A percentile compares a stretch with the other conserved stretches of the same genome.
These are phyloP conservation scores for Boletus rufocinnamomeus DNA, from an alignment of 768 basidiomycete species.

Conservation along the genomic window DNA sequence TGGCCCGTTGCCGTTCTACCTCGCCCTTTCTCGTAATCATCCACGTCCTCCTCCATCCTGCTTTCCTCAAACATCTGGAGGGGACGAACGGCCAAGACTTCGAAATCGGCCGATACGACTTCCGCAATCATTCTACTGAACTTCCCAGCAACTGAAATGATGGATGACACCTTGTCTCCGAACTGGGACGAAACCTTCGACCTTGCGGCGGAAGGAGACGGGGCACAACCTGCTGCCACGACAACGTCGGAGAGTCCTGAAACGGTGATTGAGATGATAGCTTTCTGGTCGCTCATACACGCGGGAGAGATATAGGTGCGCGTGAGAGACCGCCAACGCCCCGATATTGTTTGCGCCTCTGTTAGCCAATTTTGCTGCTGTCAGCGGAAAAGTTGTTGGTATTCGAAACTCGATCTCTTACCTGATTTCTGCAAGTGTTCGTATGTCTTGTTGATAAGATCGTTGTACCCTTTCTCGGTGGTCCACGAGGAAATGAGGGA, in stretches of 20 bases:
- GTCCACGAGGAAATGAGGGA: slow-evolving; percentile 18
- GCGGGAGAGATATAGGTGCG: slow-evolving; percentile 10
- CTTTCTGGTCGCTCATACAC: neutral
- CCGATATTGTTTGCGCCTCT: slow-evolving; percentile 15
- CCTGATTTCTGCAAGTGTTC: slow-evolving; percentile 9
- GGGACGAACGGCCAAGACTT: neutral
- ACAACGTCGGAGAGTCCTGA: slow-evolving; percentile 5
- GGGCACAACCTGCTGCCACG: slow-evolving; percentile 9
- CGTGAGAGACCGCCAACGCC: slow-evolving; percentile 17
- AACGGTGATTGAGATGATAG: neutral
- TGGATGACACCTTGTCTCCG: neutral
- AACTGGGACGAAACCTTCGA: slow-evolving; percentile 7
- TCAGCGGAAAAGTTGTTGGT: neutral
- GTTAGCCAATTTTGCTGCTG: neutral
- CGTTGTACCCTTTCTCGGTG: neutral
- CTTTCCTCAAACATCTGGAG: slow-evolving; percentile 1
- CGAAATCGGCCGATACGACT: slow-evolving; percentile 11
- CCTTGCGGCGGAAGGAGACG: neutral
- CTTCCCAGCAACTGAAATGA: slow-evolving; percentile 1
- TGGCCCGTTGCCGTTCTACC: neutral
- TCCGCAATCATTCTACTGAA: slow-evolving; percentile 13
- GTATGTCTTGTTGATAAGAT: slow-evolving; percentile 11
- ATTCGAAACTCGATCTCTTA: neutral
- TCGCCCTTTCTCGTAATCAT: neutral
- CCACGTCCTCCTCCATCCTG: slow-evolving; percentile 14